Base-by-base conservation (phyloP, 495 filamentous ascomycete genomes). In the Astrocystis sublimbata region DNA sequence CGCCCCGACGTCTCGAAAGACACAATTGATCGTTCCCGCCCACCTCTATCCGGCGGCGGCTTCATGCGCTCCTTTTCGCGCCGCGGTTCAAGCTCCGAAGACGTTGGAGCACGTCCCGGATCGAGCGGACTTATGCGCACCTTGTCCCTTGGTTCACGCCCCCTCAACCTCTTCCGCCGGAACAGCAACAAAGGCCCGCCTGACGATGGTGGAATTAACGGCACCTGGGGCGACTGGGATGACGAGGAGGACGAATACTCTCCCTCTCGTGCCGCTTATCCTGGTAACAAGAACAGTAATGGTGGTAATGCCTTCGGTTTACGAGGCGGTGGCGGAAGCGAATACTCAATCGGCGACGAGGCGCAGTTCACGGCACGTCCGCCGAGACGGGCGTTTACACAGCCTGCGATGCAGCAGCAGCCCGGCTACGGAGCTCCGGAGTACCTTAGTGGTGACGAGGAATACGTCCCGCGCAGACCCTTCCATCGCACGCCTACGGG, bases 401-500 rank as follows among this genome's bases (percentile, higher is more conserved):
- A 67, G 8, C 62, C 68, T 9, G 35, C 60, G 10, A 67, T 40
- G n/a, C 66, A 41, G 12, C 61, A 61, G 23, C 21, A 26, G 28
- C 46, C 53, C 21, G 13, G 47, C 30, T 43, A 55, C 24, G 17
- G n/a, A n/a, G n/a, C n/a, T n/a, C n/a, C n/a, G n/a, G n/a, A n/a
- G n/a, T n/a, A n/a, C n/a, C n/a, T n/a, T n/a, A n/a, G n/a, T n/a
- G n/a, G n/a, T n/a, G n/a, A n/a, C n/a, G n/a, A n/a, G n/a, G n/a
- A n/a, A n/a, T n/a, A n/a, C n/a, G n/a, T n/a, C n/a, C n/a, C n/a
- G n/a, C n/a, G n/a, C n/a, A n/a, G n/a, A n/a, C 86, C 56, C 0
- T 92, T 92, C 81, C 87, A 87, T 54, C 87, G 91, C 21, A 86
- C 87, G 17, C 88, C 91, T 15, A 93, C 90, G 0, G 85, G 86